Conservation (phyloP, 2,329 filamentous ascomycete species). For the Epichloe gansuensis region DNA sequence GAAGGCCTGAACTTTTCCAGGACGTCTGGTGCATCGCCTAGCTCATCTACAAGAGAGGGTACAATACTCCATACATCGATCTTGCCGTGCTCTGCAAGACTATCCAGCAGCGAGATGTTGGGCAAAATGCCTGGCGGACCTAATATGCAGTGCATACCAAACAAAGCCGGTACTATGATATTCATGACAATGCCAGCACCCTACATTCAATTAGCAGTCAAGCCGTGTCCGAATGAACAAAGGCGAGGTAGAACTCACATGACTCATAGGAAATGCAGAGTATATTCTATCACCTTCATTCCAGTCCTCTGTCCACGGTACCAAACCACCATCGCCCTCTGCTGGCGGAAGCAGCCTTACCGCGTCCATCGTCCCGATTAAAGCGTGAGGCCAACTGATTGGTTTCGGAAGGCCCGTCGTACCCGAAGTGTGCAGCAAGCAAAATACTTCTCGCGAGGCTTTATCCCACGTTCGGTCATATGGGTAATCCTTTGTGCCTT, state of each 20-base stretch:
- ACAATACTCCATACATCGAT: constrained; percentile 28
- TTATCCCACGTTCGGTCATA: constrained; percentile 22
- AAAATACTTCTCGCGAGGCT: constrained; percentile 21
- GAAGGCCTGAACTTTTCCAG: constrained; percentile 18
- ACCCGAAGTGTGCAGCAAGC: constrained; percentile 29
- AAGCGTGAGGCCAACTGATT: constrained; percentile 21
- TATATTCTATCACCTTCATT: constrained; percentile 18
- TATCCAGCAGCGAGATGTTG: constrained; percentile 22
- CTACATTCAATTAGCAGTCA: constrained; percentile 10
- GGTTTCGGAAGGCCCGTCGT: constrained; percentile 30
- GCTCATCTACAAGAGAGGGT: constrained; percentile 22
- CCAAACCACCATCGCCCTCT: constrained; percentile 16
- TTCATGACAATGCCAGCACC: constrained; percentile 29
- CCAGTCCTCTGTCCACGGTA: constrained; percentile 19
- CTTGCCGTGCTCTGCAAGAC: constrained; percentile 18
- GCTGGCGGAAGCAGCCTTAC: constrained; percentile 20
- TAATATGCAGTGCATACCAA: constrained; percentile 22
- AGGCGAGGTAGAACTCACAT: constrained; percentile 12
- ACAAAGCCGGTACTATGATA: constrained; percentile 24
- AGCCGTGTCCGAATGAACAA: background rate
- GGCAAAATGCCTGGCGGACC: constrained; percentile 22
- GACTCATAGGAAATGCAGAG: constrained; percentile 24
- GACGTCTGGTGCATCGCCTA: constrained; percentile 18
- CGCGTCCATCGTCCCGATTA: constrained; percentile 23
- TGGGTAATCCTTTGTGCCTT: constrained; percentile 10